Base-by-base conservation (phyloP, 805 yeast genomes). In the Candida golubevii region DNA sequence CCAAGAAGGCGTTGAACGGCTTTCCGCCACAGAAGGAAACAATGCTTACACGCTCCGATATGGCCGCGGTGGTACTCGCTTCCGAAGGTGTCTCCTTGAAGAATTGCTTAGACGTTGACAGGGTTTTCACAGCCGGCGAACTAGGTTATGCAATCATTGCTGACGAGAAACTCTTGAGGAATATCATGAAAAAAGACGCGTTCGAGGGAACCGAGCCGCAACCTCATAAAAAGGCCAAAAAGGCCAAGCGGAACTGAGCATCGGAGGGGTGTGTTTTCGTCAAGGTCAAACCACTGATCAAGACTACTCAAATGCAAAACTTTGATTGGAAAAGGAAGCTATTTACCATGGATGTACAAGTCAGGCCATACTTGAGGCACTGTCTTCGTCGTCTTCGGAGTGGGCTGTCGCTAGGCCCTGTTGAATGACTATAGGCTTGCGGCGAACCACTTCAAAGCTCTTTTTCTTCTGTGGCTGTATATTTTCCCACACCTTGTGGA, bases 111-210 rank as follows among this genome's bases (percentile, higher is more conserved):
- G 61, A 65, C 26, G 43, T 57, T 1, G 60, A 61, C 1, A 48
- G 56, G 33, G 60, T 61, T 0, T 63, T 67, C 14, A 45, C 39
- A 1, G 59, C 46, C 2, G 56, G 58, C 7, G 57, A 55, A 15
- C 55, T 44, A 3, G 49, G 64, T 10, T 77, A 69, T 50, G 64
- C 62, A 41, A 47, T 75, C 28, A 75, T 85, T 30, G 78, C 75
- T 6, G 89, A 84, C 62, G 77, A 69, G 1, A 83, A 81, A 58
- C 58, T 84, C 36, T 59, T 81, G 37, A 71, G 78, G 43, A 82
- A 81, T 55, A 74, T 84, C 26, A 48, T 79, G 46, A 85, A 83
- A 57, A 72, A 82, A 50, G 58, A 61, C 35, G 36, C 50, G 7
- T 46, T 50, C 35, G 55, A 44, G 26, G 55, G 44, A 13, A 35